Evolutionary conservation across 2,329 filamentous ascomycete species (phyloP), one percentile per base, ranked within the genome.

Genomic region (Boeremia lycopersici): DNA sequence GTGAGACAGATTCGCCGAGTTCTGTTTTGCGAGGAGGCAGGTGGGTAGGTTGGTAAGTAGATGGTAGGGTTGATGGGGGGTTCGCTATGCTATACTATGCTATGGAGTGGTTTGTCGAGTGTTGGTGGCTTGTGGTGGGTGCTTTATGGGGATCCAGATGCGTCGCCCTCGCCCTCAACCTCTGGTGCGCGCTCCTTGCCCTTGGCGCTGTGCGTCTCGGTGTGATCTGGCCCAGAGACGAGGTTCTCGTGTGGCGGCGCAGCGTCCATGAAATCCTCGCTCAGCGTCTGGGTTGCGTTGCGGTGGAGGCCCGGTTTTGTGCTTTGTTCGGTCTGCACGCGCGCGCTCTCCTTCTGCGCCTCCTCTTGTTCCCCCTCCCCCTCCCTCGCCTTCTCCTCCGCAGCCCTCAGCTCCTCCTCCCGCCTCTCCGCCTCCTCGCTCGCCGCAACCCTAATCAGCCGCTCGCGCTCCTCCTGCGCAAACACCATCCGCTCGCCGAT

Each of bases 401-500:
- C 56, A 2, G 35, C 31, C 30, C 31, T 49, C 41, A 40, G 50
- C 58, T 72, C 66, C 47, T 69, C 64, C 11, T 62, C 60, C 12
- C 25, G 26, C 28, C 62, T 46, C 53, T 53, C 34, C 9, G 47
- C 34, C 46, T 65, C 65, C 39, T 67, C 65, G 23, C 64, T 64
- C 26, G 69, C 69, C 11, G 62, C 70, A 10, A 62, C 70, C n/a
- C 71, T 51, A 52, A 70, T 70, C n/a, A 61, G 54, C 29, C 70
- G 55, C 31, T 63, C 63, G 13, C 81, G 77, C 48, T 81, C 80
- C 61, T 83, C 80, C 53, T 82, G 77, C 25, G 82, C 84, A 58
- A 79, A 76, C 12, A 87, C 82, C 67, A 86, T 83, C 7, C 83
- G 76, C 67, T 88, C 85, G 0, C 85, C 85, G 25, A 88, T 77